Percentiles rank a stretch among this genome's conserved stretches.
These are phyloP conservation scores for Allium sativum DNA, from an alignment of 106 monocot genomes.

Conservation along the genomic window DNA sequence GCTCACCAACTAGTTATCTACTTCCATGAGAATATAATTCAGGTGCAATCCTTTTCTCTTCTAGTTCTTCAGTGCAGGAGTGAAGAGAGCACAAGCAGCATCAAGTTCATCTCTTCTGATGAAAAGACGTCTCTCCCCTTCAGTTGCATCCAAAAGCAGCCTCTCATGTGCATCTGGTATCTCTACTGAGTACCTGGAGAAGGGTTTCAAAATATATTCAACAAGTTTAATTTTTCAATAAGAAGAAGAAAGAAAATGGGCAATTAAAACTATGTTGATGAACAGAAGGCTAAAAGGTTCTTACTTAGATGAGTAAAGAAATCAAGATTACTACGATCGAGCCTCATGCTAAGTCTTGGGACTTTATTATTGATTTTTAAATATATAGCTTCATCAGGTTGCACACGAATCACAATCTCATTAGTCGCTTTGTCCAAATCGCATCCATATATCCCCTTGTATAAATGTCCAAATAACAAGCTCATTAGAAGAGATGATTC, in stretches of 20 bases:
- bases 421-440: slow-evolving; percentile 72
- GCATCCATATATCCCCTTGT: slow-evolving; percentile 42
- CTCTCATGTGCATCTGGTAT: slow-evolving; percentile 83
- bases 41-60: slow-evolving; percentile 54
- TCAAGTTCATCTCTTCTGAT: slow-evolving; percentile 78
- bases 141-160: slow-evolving; percentile 60
- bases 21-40: slow-evolving; percentile 74
- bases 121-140: slow-evolving; percentile 59
- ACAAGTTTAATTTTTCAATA: not conserved
- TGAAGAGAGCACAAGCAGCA: slow-evolving; percentile 76
- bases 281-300: slow-evolving; percentile 3
- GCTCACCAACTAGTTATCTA: slow-evolving; percentile 65
- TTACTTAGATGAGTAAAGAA: slow-evolving; percentile 61
- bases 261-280: too few relatives aligned
- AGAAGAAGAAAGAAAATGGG: not conserved
- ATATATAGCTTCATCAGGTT: slow-evolving; percentile 79
- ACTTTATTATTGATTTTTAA: slow-evolving; percentile 83
- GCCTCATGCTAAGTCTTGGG: slow-evolving; percentile 64
- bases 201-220: not conserved
- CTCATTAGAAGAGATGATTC: too few relatives aligned
- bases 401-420: slow-evolving; percentile 84
- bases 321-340: slow-evolving; percentile 66
- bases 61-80: slow-evolving; percentile 59
- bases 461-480: slow-evolving; percentile 71
- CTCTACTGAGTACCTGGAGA: slow-evolving; percentile 40